Conservation (phyloP, 2,329 filamentous ascomycete species). For the Aspergillus luchuensis region DNA sequence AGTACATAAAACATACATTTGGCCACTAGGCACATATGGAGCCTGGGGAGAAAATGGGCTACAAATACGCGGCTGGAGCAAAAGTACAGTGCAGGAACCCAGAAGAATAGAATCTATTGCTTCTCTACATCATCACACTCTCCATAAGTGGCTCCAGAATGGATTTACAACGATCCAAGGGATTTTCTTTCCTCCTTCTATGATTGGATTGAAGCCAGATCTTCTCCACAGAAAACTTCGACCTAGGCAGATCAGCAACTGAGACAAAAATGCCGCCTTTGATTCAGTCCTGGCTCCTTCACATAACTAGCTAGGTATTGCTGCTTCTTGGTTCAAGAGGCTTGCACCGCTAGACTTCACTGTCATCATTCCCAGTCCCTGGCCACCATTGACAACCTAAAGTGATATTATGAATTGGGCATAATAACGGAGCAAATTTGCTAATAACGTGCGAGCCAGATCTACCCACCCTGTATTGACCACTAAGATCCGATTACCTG, state of each 20-base stretch:
- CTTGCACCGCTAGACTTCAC: neutral
- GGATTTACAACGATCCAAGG: constrained; percentile 5
- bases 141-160: neutral
- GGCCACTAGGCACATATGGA: neutral
- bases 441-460: neutral
- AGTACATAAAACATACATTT: constrained; percentile 2
- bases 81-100: constrained; percentile 15
- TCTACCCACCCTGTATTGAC: constrained; percentile 1
- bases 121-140: neutral
- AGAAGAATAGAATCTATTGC: neutral
- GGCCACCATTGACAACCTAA: neutral
- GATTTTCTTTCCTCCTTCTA: constrained; percentile 4
- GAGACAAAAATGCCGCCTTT: neutral
- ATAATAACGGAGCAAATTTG: neutral
- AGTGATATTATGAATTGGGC: too few species aligned
- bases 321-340: neutral
- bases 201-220: constrained; percentile 7
- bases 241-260: constrained; percentile 3
- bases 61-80: neutral
- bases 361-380: neutral
- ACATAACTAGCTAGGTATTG: neutral
- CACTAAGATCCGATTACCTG: constrained; percentile 5
- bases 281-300: neutral
- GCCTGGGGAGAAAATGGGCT: neutral
- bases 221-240: constrained; percentile 7